Evolutionary conservation across 2,329 filamentous ascomycete genomes (phyloP), one percentile per base, ranked within the genome.

Genomic region (Exophiala alcalophila): DNA sequence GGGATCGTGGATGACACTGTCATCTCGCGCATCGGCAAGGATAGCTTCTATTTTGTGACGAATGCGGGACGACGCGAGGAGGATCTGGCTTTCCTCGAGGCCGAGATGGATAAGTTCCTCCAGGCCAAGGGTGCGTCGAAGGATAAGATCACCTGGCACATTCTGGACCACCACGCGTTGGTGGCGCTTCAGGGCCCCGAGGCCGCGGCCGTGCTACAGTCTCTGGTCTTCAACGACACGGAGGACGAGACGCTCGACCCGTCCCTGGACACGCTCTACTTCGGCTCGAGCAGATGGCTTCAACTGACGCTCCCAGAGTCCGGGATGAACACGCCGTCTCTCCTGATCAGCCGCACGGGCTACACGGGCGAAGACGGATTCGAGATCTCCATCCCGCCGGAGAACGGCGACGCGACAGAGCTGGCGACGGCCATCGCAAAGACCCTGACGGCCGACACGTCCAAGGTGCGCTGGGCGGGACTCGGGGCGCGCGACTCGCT

Each of bases 361-460:
- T 98, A 98, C 72, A 98, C 92, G 0, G 92, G 92, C 47, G 92
- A 98, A 71, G 92, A 98, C 65, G 92, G 92, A 28, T 98, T 98
- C 67, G 92, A 98, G 70, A 87, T 98, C 59, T 92, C 86, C 27
- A 85, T 96, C 57, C 80, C 84, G 1, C 75, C 78, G 0, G 73
- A 74, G 16, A 77, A 82, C 56, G 80, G 83, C 6, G 74, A 79
- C 4, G 70, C 71, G 14, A 44, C 45, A 2, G 47, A 53, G 10
- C 62, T 70, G 4, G 65, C 68, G 11, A 56, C 56, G 9, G 60
- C 62, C 23, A 75, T 90, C 27, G 83, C 86, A 4, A 75, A 89
- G 62, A 71, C 80, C 16, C 74, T 95, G 16, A 76, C 95, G 32
- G 64, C 74, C 27, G 70, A 77, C 21, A 71, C 73, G 1, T 82